These are phyloP conservation scores for Paracoccidioides lutzii DNA, from an alignment of 2,329 filamentous ascomycete genomes.

Conservation along the genomic window DNA sequence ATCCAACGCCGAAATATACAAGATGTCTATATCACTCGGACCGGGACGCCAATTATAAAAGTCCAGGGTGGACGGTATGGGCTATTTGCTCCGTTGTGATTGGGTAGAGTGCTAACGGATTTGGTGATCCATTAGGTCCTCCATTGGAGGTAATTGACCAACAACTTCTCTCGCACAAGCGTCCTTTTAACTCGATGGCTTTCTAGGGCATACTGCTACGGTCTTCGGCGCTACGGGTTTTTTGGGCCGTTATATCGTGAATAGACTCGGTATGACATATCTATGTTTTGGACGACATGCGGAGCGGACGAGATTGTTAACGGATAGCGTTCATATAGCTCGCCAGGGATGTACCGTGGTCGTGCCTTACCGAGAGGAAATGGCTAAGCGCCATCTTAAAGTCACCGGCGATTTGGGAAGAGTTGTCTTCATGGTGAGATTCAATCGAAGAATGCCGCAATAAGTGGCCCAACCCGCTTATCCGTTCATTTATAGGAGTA, in stretches of 20 bases:
- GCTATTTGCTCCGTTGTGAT: conserved; percentile 5
- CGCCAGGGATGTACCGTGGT: conserved; percentile 89
- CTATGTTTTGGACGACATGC: neutral
- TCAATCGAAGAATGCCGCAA: neutral
- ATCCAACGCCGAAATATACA: conserved; percentile 44
- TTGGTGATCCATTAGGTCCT: conserved; percentile 45
- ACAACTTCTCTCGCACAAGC: conserved; percentile 12
- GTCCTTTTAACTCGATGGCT: conserved; percentile 17
- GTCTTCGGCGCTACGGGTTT: conserved; percentile 97
- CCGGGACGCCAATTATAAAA: conserved; percentile 87
- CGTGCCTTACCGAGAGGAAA: conserved; percentile 89
- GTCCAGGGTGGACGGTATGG: conserved; percentile 77
- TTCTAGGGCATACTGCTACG: conserved; percentile 78
- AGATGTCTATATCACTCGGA: conserved; percentile 87
- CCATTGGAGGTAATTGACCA: conserved; percentile 59
- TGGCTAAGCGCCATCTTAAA: conserved; percentile 94
- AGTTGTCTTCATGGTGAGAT: conserved; percentile 65
- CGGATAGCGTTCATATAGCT: conserved; percentile 42
- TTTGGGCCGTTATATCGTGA: conserved; percentile 93
- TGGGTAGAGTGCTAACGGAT: conserved; percentile 14
- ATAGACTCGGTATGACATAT: conserved; percentile 58
- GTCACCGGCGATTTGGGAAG: conserved; percentile 87
- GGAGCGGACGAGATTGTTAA: conserved; percentile 17
- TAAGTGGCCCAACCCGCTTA: conserved; percentile 11
- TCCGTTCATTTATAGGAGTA: conserved; percentile 54